phyloP scores from a whole-genome alignment of 352 stramenopile genomes.

The Elongisporangium anandrum region DNA sequence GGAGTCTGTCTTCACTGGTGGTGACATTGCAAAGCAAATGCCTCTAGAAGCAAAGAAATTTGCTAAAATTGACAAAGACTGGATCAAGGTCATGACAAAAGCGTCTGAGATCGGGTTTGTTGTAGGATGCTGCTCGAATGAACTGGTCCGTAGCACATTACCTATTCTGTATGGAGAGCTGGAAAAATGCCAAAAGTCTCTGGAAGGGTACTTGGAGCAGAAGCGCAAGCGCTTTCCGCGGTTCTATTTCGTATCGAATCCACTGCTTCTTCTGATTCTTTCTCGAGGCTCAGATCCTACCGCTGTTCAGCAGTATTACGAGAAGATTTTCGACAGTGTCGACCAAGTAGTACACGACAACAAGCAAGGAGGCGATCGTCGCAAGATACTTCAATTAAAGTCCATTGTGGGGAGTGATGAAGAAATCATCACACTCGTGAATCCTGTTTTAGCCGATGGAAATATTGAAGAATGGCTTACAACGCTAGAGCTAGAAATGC shows the following conservation, averaged over 20 bases:
- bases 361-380: conserved; percentile 23
- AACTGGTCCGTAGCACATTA: conserved; percentile 78
- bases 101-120: conserved; percentile 76
- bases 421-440: conserved; percentile 64
- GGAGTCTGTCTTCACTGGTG: conserved; percentile 90
- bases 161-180: conserved; percentile 87
- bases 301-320: conserved; percentile 83
- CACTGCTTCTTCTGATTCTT: conserved; percentile 86
- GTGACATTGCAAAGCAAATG: conserved; percentile 93
- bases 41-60: conserved; percentile 91
- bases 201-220: conserved; percentile 90
- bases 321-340: conserved; percentile 85
- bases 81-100: conserved; percentile 87
- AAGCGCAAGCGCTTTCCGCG: conserved; percentile 89
- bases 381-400: conserved; percentile 76
- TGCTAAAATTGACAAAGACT: conserved; percentile 91
- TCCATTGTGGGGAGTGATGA: conserved; percentile 63
- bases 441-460: conserved; percentile 49
- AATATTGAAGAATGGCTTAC: conserved; percentile 86
- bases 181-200: conserved; percentile 89
- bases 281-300: conserved; percentile 79
- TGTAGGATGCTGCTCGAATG: conserved; percentile 77
- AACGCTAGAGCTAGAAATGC: conserved; percentile 68
- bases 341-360: conserved; percentile 73
- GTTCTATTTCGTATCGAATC: conserved; percentile 93